phyloP scores from a whole-genome alignment of 345 rosid genomes.

The Bruguiera parviflora region DNA sequence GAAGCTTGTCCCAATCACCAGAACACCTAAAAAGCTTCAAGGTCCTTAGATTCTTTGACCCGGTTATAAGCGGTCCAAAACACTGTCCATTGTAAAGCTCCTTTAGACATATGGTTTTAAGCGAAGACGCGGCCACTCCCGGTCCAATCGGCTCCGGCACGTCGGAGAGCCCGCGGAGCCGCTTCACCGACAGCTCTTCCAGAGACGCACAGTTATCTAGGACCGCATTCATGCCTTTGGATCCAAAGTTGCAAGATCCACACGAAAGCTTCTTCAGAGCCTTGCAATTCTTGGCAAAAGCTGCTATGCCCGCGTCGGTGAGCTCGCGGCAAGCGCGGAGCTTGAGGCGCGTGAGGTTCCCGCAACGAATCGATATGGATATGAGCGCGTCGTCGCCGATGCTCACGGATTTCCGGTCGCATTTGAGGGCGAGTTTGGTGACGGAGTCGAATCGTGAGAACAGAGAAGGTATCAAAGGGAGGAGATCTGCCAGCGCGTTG shows the following conservation, averaged over 20 bases:
- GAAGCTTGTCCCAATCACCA: conserved; percentile 74
- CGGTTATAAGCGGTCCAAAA: conserved; percentile 61
- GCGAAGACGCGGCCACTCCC: conserved; percentile 52
- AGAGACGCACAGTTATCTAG: conserved; percentile 63
- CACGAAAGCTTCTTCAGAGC: conserved; percentile 74
- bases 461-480: conserved; percentile 39
- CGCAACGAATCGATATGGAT: conserved; percentile 62
- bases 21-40: conserved; percentile 79
- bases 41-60: conserved; percentile 57
- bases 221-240: conserved; percentile 80
- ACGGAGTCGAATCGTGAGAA: conserved; percentile 83
- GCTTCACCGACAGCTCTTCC: conserved; percentile 74
- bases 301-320: conserved; percentile 64
- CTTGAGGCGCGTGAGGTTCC: conserved; percentile 70
- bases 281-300: conserved; percentile 65
- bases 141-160: conserved; percentile 64
- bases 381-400: conserved; percentile 69
- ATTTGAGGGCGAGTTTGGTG: conserved; percentile 78
- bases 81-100: conserved; percentile 75
- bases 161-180: conserved; percentile 67
- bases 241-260: conserved; percentile 79
- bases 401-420: conserved; percentile 71
- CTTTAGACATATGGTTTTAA: conserved; percentile 64
- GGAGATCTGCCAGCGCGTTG: conserved; percentile 64
- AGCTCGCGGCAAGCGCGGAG: conserved; percentile 77